Conservation (phyloP, 208 protist species). For the Balamuthia mandrillaris region DNA sequence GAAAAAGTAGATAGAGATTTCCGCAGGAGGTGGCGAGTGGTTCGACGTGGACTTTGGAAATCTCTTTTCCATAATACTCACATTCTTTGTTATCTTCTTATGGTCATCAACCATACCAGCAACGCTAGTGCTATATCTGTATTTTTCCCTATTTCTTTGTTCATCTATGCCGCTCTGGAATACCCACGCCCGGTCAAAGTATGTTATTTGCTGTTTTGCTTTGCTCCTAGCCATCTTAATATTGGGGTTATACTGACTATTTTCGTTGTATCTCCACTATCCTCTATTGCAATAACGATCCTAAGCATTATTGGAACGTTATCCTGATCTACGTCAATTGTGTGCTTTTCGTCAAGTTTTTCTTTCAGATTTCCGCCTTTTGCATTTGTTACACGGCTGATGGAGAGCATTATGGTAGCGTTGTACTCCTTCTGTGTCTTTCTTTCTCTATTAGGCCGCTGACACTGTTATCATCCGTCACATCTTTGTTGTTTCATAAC, state of each 20-base stretch:
- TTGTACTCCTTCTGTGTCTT: no score
- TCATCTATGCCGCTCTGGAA: background rate
- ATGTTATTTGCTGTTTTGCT: no score
- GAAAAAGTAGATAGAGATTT: background rate
- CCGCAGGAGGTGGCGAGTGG: background rate
- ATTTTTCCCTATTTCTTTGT: background rate
- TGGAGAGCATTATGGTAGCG: slow-evolving; percentile 12
- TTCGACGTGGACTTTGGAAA: background rate
- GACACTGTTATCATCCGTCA: no score
- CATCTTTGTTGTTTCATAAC: no score
- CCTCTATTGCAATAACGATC: no score
- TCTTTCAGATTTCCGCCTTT: slow-evolving; percentile 38
- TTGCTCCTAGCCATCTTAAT: no score
- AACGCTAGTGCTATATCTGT: background rate
- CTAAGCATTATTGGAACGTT: slow-evolving; percentile 47
- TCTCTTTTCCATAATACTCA: background rate
- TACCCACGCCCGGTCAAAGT: background rate
- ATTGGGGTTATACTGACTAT: background rate
- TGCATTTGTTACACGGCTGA: background rate
- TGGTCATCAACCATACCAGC: slow-evolving; percentile 29
- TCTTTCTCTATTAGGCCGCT: no score
- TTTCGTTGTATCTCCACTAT: slow-evolving; percentile 25
- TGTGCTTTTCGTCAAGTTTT: slow-evolving; percentile 41
- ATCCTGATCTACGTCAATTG: slow-evolving; percentile 33
- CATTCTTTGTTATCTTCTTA: background rate